Base-by-base conservation (phyloP, 2,329 filamentous ascomycete species). In the Lasiodiplodia citricola region DNA sequence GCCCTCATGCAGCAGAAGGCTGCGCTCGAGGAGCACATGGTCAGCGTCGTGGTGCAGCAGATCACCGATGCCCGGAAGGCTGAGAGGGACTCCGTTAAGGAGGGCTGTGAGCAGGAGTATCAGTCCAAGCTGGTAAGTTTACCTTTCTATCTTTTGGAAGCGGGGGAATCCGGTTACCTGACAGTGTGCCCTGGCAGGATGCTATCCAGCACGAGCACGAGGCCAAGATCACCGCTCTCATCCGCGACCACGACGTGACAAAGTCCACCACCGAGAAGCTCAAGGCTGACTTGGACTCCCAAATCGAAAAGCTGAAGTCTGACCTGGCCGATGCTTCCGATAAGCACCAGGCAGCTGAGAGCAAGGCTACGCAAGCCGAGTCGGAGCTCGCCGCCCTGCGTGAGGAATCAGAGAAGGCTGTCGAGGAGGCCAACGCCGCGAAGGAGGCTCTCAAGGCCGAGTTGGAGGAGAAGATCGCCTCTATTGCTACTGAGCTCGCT, bases 21-120 rank as follows among this genome's bases (percentile, higher is more conserved):
- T 72, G 76, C 77, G 28, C 72, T 80, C 7, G 79, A 80, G 72
- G 78, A 80, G 71, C 78, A 81, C 72, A 80, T 81, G 78, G 79
- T 81, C 56, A 79, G 76, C 50, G 78, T 80, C 21, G 78, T 81
- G 44, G 78, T 81, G 52, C 78, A 81, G 71, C 79, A 80, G 68
- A 78, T 81, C 18, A 78, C 76, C 57, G 78, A 81, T 64, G 79
- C 79, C 25, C 79, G 78, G 69, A 74, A 75, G 52, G 77, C 78
- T 70, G 79, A 80, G 72, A 71, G 78, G 25, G 75, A 72, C 62
- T 73, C 73, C 25, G 78, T 80, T n/a, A 75, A 72, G 58, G 77
- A 77, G 8, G 75, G 79, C 70, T 77, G 74, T 67, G 75, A 79
- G 70, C 64, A 71, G 52, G 76, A 79, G 67, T 78, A 78, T 70